Evolutionary conservation across 208 protist genomes (phyloP).

Genomic region (Crithidia thermophila): DNA sequence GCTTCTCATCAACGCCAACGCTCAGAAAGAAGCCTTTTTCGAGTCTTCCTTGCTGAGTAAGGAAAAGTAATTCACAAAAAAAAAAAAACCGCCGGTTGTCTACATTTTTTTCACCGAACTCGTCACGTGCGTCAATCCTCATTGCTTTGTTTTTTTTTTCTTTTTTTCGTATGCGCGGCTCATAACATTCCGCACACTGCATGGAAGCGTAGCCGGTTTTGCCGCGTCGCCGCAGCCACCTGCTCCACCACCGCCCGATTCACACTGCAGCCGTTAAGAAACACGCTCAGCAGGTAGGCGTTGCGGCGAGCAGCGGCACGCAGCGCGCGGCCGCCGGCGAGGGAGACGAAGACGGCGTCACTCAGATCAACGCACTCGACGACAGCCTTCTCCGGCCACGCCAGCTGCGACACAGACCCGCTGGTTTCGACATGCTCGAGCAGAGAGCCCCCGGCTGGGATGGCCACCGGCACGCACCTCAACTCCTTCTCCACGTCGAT

Average conservation of each 20-base stretch:
- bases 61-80: no score
- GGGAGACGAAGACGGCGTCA: constrained; percentile 35
- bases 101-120: no score
- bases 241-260: constrained; percentile 42
- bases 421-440: background rate
- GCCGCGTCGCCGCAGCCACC: constrained; percentile 22
- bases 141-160: background rate
- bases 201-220: constrained; percentile 30
- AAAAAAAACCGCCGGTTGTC: no score
- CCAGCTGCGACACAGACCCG: constrained; percentile 18
- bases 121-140: background rate
- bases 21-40: no score
- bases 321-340: constrained; percentile 40
- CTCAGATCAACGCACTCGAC: constrained; percentile 32
- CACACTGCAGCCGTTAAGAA: constrained; percentile 42
- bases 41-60: no score
- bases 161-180: no score
- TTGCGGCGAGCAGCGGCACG: constrained; percentile 39
- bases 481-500: constrained; percentile 23
- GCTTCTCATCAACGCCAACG: no score
- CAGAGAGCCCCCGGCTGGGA: background rate
- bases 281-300: constrained; percentile 39
- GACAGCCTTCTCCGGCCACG: constrained; percentile 29
- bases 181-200: background rate
- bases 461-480: constrained; percentile 5